Evolutionary conservation across 106 monocot genomes (phyloP).

Genomic region (Acanthochlamys bracteata): DNA sequence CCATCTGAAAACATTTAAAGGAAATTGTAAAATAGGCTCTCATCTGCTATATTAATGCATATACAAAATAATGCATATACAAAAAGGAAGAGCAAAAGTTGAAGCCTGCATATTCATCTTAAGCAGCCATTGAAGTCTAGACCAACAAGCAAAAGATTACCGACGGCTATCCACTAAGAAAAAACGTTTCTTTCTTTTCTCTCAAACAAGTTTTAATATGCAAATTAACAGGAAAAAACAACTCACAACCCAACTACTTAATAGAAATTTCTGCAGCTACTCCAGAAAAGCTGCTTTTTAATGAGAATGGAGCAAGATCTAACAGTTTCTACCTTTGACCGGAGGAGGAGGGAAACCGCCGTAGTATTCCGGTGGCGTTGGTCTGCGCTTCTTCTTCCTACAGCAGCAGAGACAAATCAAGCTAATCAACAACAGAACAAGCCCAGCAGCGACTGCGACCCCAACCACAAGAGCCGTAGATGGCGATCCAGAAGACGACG

Average conservation of each 20-base stretch:
- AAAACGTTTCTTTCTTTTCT: too few relatives aligned
- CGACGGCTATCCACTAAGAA: too few relatives aligned
- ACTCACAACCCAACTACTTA: too few relatives aligned
- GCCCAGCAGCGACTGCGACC: conserved; percentile 26
- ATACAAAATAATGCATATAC: not conserved
- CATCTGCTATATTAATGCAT: not conserved
- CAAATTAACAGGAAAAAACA: too few relatives aligned
- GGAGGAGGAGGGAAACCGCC: conserved; percentile 24
- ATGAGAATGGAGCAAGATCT: not conserved
- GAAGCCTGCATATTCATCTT: too few relatives aligned
- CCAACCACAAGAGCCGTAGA: not conserved
- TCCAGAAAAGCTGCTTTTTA: too few relatives aligned
- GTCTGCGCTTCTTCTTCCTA: conserved; percentile 24
- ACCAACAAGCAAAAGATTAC: too few relatives aligned
- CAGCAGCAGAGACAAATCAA: conserved; percentile 22
- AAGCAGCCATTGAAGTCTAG: too few relatives aligned
- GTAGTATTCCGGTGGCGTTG: not conserved
- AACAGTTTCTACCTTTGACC: not conserved
- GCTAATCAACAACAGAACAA: conserved; percentile 21
- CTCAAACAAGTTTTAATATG: too few relatives aligned
- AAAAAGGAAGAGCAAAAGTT: too few relatives aligned
- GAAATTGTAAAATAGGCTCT: too few relatives aligned
- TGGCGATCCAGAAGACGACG: not conserved
- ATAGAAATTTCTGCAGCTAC: too few relatives aligned
- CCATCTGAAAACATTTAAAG: conserved; percentile 13